Evolutionary conservation across 2,329 filamentous ascomycete genomes (phyloP).

Genomic region (Trichophyton benhamiae): DNA sequence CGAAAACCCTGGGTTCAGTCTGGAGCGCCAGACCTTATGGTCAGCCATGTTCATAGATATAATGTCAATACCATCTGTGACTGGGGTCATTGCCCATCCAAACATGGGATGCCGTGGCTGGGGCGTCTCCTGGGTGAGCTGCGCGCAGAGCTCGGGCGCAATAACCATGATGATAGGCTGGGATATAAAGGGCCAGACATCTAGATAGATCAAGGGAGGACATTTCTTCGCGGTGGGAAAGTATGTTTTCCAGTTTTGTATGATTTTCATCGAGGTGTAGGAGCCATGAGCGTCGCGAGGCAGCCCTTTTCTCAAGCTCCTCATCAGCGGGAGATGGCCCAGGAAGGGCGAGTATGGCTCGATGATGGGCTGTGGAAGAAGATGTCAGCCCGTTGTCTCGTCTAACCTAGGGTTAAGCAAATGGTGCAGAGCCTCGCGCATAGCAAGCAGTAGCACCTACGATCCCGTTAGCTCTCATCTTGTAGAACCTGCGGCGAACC

Average conservation of each 20-base stretch:
- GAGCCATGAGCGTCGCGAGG: neutral
- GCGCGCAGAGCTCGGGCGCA: constrained; percentile 4
- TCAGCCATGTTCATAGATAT: constrained; percentile 7
- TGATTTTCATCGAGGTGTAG: neutral
- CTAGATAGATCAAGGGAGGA: constrained; percentile 1
- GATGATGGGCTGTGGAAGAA: neutral
- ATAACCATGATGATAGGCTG: constrained; percentile 7
- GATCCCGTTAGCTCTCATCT: constrained; percentile 4
- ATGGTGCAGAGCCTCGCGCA: neutral
- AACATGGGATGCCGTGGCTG: constrained; percentile 6
- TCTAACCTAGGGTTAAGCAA: too few relatives aligned
- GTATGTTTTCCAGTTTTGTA: neutral
- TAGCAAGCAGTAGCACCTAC: neutral
- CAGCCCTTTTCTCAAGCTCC: neutral
- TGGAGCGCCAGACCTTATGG: constrained; percentile 3
- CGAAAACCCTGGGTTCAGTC: neutral
- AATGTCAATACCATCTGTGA: constrained; percentile 5
- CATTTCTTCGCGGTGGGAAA: constrained; percentile 4
- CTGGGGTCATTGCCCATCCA: constrained; percentile 5
- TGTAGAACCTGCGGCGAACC: constrained; percentile 6
- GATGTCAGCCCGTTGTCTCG: neutral
- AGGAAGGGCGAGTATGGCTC: neutral
- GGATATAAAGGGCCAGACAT: constrained; percentile 6
- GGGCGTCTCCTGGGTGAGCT: constrained; percentile 6
- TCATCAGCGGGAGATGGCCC: neutral